Conservation (phyloP, 1,284 basidiomycete genomes). For the Leccinum solheimii region DNA sequence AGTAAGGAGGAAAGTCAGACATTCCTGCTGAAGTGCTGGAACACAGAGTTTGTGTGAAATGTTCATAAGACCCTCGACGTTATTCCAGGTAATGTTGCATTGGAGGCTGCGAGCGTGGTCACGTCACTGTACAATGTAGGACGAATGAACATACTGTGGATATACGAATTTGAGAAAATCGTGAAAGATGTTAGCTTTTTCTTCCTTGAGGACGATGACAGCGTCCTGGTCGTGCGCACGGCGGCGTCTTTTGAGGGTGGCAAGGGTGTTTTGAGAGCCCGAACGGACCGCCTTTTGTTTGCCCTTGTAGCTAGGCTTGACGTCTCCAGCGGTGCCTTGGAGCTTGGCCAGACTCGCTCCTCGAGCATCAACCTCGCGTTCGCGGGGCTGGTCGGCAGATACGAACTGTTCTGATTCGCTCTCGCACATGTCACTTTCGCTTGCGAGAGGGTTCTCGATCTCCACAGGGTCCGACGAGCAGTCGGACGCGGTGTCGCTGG, state of each 20-base stretch:
- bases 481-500: conserved; percentile 32
- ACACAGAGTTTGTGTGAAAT: conserved; percentile 85
- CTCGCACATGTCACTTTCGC: conserved; percentile 37
- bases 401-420: conserved; percentile 40
- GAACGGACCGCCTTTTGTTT: conserved; percentile 22
- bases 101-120: conserved; percentile 56
- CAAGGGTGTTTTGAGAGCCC: conserved; percentile 37
- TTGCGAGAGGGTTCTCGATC: conserved; percentile 26
- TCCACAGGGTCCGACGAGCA: conserved; percentile 38
- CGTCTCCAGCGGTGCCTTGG: conserved; percentile 29
- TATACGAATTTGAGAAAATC: conserved; percentile 87
- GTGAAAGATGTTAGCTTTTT: conserved; percentile 79
- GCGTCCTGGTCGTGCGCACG: conserved; percentile 59
- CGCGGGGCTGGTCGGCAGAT: conserved; percentile 8
- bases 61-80: conserved; percentile 86
- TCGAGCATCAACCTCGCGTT: conserved; percentile 38
- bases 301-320: conserved; percentile 14
- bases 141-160: conserved; percentile 60
- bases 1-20: conserved; percentile 82
- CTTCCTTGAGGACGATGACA: conserved; percentile 79
- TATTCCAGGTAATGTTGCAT: conserved; percentile 92
- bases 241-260: conserved; percentile 43
- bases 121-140: background rate
- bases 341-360: conserved; percentile 50
- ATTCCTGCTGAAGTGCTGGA: conserved; percentile 75